Base-by-base conservation (phyloP, 768 basidiomycete species). In the Russula sp. region DNA sequence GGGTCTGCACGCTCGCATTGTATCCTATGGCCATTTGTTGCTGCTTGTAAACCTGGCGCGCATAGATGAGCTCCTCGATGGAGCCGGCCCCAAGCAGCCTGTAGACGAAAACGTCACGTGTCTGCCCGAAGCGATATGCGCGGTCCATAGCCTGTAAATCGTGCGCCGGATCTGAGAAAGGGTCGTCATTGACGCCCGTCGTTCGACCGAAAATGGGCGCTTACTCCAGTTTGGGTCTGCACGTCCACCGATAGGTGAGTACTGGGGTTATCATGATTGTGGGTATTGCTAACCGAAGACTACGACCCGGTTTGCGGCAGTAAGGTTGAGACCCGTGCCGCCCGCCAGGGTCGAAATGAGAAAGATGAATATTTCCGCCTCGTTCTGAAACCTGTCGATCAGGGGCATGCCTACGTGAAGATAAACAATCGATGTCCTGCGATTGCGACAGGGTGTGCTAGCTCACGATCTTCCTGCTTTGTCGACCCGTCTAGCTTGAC, bases 1-100 rank as follows among this genome's bases (percentile, higher is more conserved):
- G 81, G 0, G 91, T 92, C 69, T 94, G 91, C 9, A 90, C 77
- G 68, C 88, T 91, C 1, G 88, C 88, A 65, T 88, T 82, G 71
- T 94, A 94, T 0, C 85, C 92, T 51, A 93, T 91, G n/a, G 84
- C 84, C 89, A 93, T 93, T 70, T 92, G 89, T 71, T 95, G 94
- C 66, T 94, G 91, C 71, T 95, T 95, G 75, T 94, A 94, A 22
- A 96, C 82, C 70, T 95, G 93, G 13, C 92, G 84, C 0, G 89
- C 89, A 68, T 94, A 94, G 20, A 94, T 91, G 48, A 92, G 74
- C 71, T 95, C 92, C 69, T 94, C 92, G 13, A 94, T 79, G 7
- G 91, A 90, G 3, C 94, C 93, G 3, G 91, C 91, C 0, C 89
- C 91, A 16, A 96, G 78, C 7, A 96, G 79, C 40, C 94, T 83